phyloP scores from a whole-genome alignment of 1,139 yeast species.

The Suhomyces chickasaworum region DNA sequence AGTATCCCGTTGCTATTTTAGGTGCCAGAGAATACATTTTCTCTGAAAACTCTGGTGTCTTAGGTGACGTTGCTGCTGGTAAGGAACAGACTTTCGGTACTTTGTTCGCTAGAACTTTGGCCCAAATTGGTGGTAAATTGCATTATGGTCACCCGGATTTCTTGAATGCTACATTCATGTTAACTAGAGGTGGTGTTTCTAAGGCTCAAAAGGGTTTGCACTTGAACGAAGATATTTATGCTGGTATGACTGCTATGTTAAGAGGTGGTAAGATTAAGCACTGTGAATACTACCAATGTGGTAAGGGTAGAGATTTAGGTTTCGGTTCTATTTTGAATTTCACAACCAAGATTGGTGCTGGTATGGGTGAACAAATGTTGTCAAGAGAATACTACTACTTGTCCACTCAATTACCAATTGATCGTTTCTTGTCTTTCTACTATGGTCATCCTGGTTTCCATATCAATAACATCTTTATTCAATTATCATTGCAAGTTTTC shows the following conservation, averaged over 20 bases:
- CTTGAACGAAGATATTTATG: slow-evolving; percentile 98
- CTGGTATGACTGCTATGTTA: slow-evolving; percentile 96
- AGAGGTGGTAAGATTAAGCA: slow-evolving; percentile 99
- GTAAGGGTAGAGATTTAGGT: slow-evolving; percentile 99
- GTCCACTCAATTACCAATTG: slow-evolving; percentile 96
- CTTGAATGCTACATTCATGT: slow-evolving; percentile 90
- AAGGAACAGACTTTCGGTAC: slow-evolving; percentile 99
- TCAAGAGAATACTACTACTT: slow-evolving; percentile 97
- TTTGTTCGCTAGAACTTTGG: slow-evolving; percentile 92
- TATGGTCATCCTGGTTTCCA: slow-evolving; percentile 99
- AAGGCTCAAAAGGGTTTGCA: slow-evolving; percentile 99
- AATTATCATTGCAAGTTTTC: slow-evolving; percentile 88
- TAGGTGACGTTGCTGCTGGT: slow-evolving; percentile 99
- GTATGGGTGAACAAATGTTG: slow-evolving; percentile 99
- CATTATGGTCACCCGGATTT: slow-evolving; percentile 99
- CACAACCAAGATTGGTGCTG: slow-evolving; percentile 99
- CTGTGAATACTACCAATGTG: slow-evolving; percentile 99
- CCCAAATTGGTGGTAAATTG: slow-evolving; percentile 98
- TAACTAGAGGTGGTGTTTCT: slow-evolving; percentile 98
- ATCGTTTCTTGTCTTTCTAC: slow-evolving; percentile 95
- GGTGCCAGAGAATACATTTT: slow-evolving; percentile 99
- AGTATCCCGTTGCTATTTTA: slow-evolving; percentile 92
- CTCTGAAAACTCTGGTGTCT: slow-evolving; percentile 97
- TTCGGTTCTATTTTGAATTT: slow-evolving; percentile 97
- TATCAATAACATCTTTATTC: slow-evolving; percentile 93